Conservation (phyloP, 345 rosid species). For the Salix exigua region DNA sequence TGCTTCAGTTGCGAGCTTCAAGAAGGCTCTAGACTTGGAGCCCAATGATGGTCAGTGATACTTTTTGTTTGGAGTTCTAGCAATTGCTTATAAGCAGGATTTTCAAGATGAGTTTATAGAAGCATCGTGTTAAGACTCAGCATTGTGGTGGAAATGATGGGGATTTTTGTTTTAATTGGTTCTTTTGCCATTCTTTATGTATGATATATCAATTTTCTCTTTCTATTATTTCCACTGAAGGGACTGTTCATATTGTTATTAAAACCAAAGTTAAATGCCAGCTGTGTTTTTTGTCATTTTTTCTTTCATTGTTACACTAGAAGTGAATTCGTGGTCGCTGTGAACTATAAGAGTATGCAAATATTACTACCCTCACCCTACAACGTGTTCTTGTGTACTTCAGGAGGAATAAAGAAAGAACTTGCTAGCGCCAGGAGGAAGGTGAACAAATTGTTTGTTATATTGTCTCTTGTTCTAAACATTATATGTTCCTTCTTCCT, state of each 20-base stretch:
- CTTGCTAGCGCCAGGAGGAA: conserved; percentile 33
- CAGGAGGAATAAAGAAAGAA: conserved; percentile 37
- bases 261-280: not conserved
- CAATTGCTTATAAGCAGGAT: not conserved
- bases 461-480: not conserved
- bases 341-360: not conserved
- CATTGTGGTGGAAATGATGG: not conserved
- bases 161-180: not conserved
- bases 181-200: not conserved
- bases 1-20: conserved; percentile 80
- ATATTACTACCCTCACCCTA: not conserved
- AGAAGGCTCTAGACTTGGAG: conserved; percentile 71
- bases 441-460: conserved; percentile 7
- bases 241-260: not conserved
- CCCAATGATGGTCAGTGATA: conserved; percentile 66
- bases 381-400: not conserved
- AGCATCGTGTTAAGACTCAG: not conserved
- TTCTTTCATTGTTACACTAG: not conserved
- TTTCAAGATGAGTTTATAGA: not conserved
- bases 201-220: not conserved
- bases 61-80: not conserved
- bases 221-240: not conserved
- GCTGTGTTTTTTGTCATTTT: not conserved
- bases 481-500: not conserved
- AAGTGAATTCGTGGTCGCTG: not conserved